These are phyloP conservation scores for Cadophora sp. DNA, from an alignment of 2,329 filamentous ascomycete genomes.

Conservation along the genomic window DNA sequence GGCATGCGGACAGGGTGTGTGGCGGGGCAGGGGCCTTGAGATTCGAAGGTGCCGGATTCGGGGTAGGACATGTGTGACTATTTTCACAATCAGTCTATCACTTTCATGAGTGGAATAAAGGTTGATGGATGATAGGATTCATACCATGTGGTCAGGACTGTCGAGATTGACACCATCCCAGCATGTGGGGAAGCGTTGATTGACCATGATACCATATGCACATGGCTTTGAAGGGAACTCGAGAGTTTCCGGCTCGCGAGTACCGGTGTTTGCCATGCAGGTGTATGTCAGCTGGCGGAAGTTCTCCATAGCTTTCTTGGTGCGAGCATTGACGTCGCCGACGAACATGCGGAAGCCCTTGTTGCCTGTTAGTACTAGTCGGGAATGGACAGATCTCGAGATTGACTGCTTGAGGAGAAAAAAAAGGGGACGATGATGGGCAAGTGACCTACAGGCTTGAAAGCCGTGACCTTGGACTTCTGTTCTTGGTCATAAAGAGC, in stretches of 20 bases:
- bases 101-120: not conserved
- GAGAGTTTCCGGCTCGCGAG: slow-evolving; percentile 48
- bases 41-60: slow-evolving; percentile 26
- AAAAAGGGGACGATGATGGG: no score
- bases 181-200: slow-evolving; percentile 39
- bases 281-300: slow-evolving; percentile 53
- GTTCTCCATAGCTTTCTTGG: slow-evolving; percentile 45
- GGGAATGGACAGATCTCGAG: no score
- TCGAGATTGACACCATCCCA: slow-evolving; percentile 31
- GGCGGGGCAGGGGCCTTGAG: slow-evolving; percentile 30
- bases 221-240: slow-evolving; percentile 45
- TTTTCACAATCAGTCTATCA: not conserved
- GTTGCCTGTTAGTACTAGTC: not conserved
- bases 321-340: slow-evolving; percentile 48
- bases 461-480: slow-evolving; percentile 50
- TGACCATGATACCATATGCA: slow-evolving; percentile 43
- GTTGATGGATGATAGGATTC: not conserved
- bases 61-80: slow-evolving; percentile 37
- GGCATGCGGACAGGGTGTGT: slow-evolving; percentile 25
- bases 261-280: slow-evolving; percentile 48
- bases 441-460: slow-evolving; percentile 47
- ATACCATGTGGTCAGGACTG: slow-evolving; percentile 25
- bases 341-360: slow-evolving; percentile 48
- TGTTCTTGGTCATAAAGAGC: slow-evolving; percentile 39
- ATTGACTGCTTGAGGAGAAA: no score